Percentiles rank a stretch among this genome's conserved stretches.
Conservation (phyloP, 179 eudicot genomes). For the Camellia oleifera region DNA sequence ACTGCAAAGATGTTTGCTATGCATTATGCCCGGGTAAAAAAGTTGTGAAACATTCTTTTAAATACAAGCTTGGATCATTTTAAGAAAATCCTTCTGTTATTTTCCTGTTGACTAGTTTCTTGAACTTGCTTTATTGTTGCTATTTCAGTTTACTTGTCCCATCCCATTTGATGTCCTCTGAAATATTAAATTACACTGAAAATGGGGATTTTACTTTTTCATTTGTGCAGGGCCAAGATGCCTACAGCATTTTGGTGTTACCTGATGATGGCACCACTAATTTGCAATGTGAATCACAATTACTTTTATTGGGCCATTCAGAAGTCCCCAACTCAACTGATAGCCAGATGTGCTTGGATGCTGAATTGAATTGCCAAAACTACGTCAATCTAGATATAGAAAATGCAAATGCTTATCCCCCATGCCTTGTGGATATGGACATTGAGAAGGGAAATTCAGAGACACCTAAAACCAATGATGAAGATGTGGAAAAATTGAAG, state of each 20-base stretch:
- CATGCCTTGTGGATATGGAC: conserved; percentile 44
- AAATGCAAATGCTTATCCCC: conserved; percentile 30
- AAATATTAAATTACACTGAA: neutral
- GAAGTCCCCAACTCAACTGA: conserved; percentile 26
- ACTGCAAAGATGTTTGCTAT: neutral
- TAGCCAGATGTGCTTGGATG: conserved; percentile 32
- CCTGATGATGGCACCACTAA: conserved; percentile 38
- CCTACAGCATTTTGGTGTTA: conserved; percentile 51
- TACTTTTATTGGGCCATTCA: conserved; percentile 20
- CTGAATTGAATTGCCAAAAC: conserved; percentile 36
- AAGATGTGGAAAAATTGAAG: conserved; percentile 43
- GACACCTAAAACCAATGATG: conserved; percentile 35
- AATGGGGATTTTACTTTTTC: neutral
- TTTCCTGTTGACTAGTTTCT: neutral
- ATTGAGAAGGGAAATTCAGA: conserved; percentile 57
- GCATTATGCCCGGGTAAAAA: neutral
- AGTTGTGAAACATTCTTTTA: neutral
- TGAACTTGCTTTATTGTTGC: neutral
- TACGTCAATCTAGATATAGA: conserved; percentile 35
- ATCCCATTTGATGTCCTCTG: neutral
- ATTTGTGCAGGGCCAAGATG: conserved; percentile 51
- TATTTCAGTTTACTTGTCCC: neutral
- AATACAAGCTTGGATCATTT: neutral
- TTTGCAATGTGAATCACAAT: conserved; percentile 31
- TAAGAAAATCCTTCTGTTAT: neutral